Evolutionary conservation across 495 filamentous ascomycete genomes (phyloP).

Genomic region (Penicillium angulare): DNA sequence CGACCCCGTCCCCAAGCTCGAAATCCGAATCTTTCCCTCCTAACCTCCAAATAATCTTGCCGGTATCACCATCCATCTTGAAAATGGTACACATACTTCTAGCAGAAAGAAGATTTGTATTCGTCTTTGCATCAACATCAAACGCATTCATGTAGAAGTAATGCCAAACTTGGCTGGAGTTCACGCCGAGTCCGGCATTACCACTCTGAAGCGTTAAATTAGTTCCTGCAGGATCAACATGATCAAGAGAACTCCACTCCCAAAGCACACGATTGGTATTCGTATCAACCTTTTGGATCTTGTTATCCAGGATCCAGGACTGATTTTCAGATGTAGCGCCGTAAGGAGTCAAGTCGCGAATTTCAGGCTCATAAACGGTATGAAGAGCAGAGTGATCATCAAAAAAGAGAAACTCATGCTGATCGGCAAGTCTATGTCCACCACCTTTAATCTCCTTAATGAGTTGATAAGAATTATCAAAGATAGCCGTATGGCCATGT

Average conservation of each 20-base stretch:
- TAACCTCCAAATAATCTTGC: conserved; percentile 50
- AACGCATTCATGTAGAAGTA: conserved; percentile 31
- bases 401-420: conserved; percentile 46
- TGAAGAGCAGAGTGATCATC: conserved; percentile 28
- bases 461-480: conserved; percentile 47
- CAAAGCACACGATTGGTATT: conserved; percentile 24
- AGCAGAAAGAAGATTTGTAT: conserved; percentile 51
- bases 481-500: conserved; percentile 40
- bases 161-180: conserved; percentile 29
- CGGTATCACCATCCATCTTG: conserved; percentile 51
- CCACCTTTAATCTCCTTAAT: conserved; percentile 38
- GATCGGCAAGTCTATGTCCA: conserved; percentile 42
- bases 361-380: conserved; percentile 26
- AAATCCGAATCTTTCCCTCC: conserved; percentile 38
- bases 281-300: conserved; percentile 30
- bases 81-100: conserved; percentile 49
- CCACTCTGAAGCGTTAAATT: conserved; percentile 43
- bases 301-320: conserved; percentile 32
- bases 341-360: conserved; percentile 24
- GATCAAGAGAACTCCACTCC: conserved; percentile 29
- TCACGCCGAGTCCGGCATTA: conserved; percentile 42
- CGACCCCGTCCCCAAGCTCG: conserved; percentile 21
- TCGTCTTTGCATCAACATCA: conserved; percentile 26
- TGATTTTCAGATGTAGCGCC: conserved; percentile 20
- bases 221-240: conserved; percentile 34